Conservation (phyloP, 2,329 filamentous ascomycete genomes). For the Cladosporium austrohemisphaericum region DNA sequence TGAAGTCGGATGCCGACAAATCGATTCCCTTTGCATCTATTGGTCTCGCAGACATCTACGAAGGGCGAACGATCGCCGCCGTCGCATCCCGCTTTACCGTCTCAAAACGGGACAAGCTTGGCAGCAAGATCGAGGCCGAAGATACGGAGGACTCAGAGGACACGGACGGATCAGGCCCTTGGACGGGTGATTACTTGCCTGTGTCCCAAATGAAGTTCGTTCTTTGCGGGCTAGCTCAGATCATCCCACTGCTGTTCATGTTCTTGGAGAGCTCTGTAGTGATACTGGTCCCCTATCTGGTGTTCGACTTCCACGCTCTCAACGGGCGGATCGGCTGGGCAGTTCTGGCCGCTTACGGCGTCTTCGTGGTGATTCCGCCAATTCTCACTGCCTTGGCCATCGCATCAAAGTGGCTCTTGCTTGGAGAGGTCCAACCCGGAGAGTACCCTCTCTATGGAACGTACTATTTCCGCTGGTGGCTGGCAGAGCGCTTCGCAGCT, state of each 20-base stretch:
- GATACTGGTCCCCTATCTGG: slow-evolving; percentile 24
- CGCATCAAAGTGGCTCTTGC: slow-evolving; percentile 51
- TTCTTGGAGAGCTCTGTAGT: slow-evolving; percentile 25
- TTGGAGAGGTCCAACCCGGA: slow-evolving; percentile 51
- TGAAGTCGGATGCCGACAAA: slow-evolving; percentile 12
- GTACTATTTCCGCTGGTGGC: slow-evolving; percentile 58
- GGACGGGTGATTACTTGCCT: slow-evolving; percentile 20
- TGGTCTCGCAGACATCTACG: slow-evolving; percentile 26
- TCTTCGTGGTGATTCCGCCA: slow-evolving; percentile 20
- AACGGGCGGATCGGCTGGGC: slow-evolving; percentile 18
- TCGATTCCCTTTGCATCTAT: slow-evolving; percentile 23
- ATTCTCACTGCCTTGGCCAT: slow-evolving; percentile 40
- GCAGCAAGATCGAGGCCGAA: slow-evolving; percentile 12
- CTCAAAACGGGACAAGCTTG: slow-evolving; percentile 12
- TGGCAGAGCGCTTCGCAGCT: slow-evolving; percentile 31
- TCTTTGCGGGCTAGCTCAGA: slow-evolving; percentile 23
- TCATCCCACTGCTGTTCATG: slow-evolving; percentile 23
- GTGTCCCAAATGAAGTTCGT: slow-evolving; percentile 21
- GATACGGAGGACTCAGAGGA: slow-evolving; percentile 16
- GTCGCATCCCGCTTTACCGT: slow-evolving; percentile 20
- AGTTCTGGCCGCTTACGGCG: slow-evolving; percentile 21
- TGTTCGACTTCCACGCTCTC: slow-evolving; percentile 21
- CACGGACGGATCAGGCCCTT: slow-evolving; percentile 18
- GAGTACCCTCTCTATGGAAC: slow-evolving; percentile 56
- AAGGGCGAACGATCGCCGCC: slow-evolving; percentile 22